Base-by-base conservation (phyloP, 2,329 filamentous ascomycete species). In the Xylaria sp. region DNA sequence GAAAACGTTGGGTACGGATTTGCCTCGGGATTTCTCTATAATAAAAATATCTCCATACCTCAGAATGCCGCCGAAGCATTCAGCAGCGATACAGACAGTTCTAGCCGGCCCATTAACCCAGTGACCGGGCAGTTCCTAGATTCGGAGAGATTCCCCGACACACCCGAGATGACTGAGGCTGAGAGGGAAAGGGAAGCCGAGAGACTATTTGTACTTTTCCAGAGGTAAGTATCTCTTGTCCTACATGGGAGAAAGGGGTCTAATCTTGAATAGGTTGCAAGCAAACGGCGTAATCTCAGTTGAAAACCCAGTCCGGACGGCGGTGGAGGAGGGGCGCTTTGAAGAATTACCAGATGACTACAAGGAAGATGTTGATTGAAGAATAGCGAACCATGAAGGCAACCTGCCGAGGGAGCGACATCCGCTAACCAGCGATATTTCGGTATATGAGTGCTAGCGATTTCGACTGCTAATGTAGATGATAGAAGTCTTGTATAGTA, bases 101-200 rank as follows among this genome's bases (percentile, higher is more conserved):
- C 72, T 1, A 75, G 73, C 50, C 81, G 79, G 65, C 77, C 84
- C 0, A 81, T 96, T 59, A 97, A 97, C 71, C 93, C 94, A 0
- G 88, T 97, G 36, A 97, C 94, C 0, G 94, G 94, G 0, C 94
- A 97, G 78, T 89, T 90, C 69, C 75, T 93, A 57, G 90, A 93
- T 71, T 84, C 83, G 42, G 92, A 95, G 78, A 85, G 83, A 61
- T 79, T 82, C 6, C 82, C 87, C 6, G 81, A 88, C 3, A 78
- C 83, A 11, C 88, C 89, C 1, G 88, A 92, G 55, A 97, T 98
- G 95, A 96, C 92, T 0, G 84, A 92, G 53, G 94, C 94, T 71
- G 95, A 98, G 81, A 97, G 95, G 78, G 92, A 97, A 78, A 85
- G 92, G 65, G 96, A 99, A 76, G 95, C 94, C 0, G 95, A 97